phyloP scores from a whole-genome alignment of 805 yeast genomes.

The Ogataea pini region DNA sequence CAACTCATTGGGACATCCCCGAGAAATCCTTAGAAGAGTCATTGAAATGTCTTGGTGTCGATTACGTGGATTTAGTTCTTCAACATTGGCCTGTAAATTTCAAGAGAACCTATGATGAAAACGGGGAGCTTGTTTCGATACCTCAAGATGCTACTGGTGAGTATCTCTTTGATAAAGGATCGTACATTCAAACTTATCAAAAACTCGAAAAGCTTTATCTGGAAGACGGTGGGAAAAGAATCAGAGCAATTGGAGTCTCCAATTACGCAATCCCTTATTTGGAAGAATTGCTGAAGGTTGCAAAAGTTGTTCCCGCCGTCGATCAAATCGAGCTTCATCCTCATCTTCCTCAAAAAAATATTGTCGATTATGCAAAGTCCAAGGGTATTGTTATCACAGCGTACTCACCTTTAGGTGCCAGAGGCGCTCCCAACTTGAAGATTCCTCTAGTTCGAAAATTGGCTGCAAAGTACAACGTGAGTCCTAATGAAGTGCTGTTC shows the following conservation, averaged over 20 bases:
- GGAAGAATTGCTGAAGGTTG: slow-evolving; percentile 35
- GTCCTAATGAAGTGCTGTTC: slow-evolving; percentile 54
- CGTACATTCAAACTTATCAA: slow-evolving; percentile 66
- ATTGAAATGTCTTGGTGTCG: slow-evolving; percentile 39
- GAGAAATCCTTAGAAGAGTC: slow-evolving; percentile 39
- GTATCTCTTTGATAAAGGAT: slow-evolving; percentile 32
- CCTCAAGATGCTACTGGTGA: slow-evolving; percentile 31
- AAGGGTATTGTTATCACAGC: slow-evolving; percentile 40
- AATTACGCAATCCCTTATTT: slow-evolving; percentile 35
- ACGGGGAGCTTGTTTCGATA: slow-evolving; percentile 18
- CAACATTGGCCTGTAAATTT: slow-evolving; percentile 48
- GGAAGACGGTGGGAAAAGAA: slow-evolving; percentile 38
- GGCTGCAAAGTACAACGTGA: slow-evolving; percentile 52
- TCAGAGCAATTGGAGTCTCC: slow-evolving; percentile 48
- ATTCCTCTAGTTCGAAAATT: slow-evolving; percentile 40
- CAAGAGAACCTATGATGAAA: slow-evolving; percentile 23
- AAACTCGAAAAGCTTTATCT: slow-evolving; percentile 69
- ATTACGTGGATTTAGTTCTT: slow-evolving; percentile 46
- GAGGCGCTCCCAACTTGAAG: slow-evolving; percentile 40
- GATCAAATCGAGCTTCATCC: slow-evolving; percentile 50
- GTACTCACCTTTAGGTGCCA: slow-evolving; percentile 45
- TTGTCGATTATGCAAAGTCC: slow-evolving; percentile 33
- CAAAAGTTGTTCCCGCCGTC: slow-evolving; percentile 42
- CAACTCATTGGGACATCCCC: slow-evolving; percentile 33
- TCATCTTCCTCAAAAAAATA: slow-evolving; percentile 38